Evolutionary conservation across 2,329 filamentous ascomycete species (phyloP).

Genomic region (Beauveria scarabaeidicola): DNA sequence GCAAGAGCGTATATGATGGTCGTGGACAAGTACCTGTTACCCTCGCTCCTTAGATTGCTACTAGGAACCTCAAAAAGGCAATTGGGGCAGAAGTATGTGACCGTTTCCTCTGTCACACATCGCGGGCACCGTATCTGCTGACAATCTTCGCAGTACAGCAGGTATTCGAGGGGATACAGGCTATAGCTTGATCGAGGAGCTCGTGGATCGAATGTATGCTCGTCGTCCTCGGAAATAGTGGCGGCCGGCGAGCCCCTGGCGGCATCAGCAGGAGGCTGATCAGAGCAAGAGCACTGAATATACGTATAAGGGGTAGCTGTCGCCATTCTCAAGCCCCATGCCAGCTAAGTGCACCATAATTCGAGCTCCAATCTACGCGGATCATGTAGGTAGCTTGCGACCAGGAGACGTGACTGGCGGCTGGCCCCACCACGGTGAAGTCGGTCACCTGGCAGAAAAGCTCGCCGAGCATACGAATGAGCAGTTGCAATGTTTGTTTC

Average conservation of each 20-base stretch:
- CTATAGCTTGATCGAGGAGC: slow-evolving; percentile 81
- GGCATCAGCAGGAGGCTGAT: slow-evolving; percentile 29
- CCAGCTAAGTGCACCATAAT: not conserved
- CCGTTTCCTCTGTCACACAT: slow-evolving; percentile 87
- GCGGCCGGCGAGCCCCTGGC: slow-evolving; percentile 22
- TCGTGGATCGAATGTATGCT: slow-evolving; percentile 77
- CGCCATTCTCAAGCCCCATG: slow-evolving; percentile 30
- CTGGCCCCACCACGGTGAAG: not conserved
- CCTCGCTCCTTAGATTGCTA: slow-evolving; percentile 84
- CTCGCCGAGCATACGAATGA: too few species aligned
- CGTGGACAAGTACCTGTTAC: slow-evolving; percentile 62
- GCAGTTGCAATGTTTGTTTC: not conserved
- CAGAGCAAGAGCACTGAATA: slow-evolving; percentile 58
- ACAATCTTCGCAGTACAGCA: slow-evolving; percentile 96
- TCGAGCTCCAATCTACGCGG: not conserved
- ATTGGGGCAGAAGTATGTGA: slow-evolving; percentile 90
- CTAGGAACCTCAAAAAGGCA: slow-evolving; percentile 95
- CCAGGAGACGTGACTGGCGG: slow-evolving; percentile 7
- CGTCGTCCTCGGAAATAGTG: slow-evolving; percentile 55
- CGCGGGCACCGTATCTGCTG: slow-evolving; percentile 89
- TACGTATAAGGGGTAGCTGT: slow-evolving; percentile 53
- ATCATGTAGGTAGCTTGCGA: not conserved
- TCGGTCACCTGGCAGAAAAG: too few species aligned
- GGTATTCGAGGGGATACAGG: slow-evolving; percentile 83
- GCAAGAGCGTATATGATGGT: not conserved